Percentiles rank a stretch among this genome's conserved stretches.
Evolutionary conservation across 148 eudicot species (phyloP).

Genomic region (Euryodendron excelsum): DNA sequence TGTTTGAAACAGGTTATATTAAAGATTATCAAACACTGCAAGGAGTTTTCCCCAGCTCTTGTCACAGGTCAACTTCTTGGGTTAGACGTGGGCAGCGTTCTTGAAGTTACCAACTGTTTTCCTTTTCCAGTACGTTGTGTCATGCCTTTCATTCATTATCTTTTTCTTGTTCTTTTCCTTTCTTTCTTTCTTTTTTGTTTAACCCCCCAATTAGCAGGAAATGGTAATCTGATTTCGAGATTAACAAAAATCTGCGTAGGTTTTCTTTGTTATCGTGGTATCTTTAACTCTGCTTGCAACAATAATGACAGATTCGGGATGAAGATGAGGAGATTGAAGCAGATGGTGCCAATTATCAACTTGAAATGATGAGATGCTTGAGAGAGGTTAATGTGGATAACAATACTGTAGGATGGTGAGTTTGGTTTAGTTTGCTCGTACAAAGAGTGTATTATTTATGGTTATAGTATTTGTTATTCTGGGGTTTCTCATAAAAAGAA

Average conservation of each 20-base stretch:
- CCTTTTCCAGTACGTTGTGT: constrained; percentile 78
- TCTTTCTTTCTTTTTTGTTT: too few species aligned
- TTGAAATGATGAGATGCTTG: constrained; percentile 99
- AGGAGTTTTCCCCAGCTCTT: constrained; percentile 85
- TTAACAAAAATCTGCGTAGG: neutral
- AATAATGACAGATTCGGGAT: constrained; percentile 57
- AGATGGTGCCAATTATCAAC: constrained; percentile 97
- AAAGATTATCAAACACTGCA: constrained; percentile 95
- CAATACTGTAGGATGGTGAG: constrained; percentile 98
- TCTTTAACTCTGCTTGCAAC: neutral
- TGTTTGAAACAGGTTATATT: constrained; percentile 59
- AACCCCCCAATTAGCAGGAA: neutral
- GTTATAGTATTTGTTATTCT: neutral
- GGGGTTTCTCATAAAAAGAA: too few species aligned
- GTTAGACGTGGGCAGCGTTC: constrained; percentile 96
- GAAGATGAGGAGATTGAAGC: constrained; percentile 98
- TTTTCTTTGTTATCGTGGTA: neutral
- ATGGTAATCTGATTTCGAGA: neutral
- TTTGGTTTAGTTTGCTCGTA: neutral
- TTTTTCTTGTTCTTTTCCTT: neutral
- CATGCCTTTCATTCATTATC: neutral
- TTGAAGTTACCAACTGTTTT: constrained; percentile 96
- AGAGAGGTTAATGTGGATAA: constrained; percentile 99
- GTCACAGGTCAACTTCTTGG: constrained; percentile 98
- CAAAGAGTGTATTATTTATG: neutral